phyloP scores from a whole-genome alignment of 2,329 filamentous ascomycete species.

The Botrytis paeoniae region DNA sequence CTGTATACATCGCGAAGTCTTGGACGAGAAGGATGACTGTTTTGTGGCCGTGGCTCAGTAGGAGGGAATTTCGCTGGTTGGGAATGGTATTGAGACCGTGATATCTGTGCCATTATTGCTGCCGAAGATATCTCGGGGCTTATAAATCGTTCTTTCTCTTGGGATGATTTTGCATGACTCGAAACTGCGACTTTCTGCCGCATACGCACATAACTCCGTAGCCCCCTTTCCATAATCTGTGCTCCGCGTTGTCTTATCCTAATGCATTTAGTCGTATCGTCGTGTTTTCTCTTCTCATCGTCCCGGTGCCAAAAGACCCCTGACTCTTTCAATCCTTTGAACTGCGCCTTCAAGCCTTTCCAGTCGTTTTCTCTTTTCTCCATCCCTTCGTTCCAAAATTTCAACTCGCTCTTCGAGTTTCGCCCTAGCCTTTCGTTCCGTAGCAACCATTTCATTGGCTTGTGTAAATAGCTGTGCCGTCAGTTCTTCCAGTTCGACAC shows the following conservation, averaged over 20 bases:
- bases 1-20: slow-evolving; percentile 14
- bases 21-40: not conserved
- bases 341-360: slow-evolving; percentile 71
- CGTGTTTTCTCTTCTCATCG: slow-evolving; percentile 24
- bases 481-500: slow-evolving; percentile 74
- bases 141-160: not conserved
- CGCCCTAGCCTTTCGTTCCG: slow-evolving; percentile 67
- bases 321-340: slow-evolving; percentile 67
- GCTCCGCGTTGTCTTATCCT: slow-evolving; percentile 13
- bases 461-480: slow-evolving; percentile 74
- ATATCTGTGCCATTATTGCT: not conserved
- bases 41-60: not conserved
- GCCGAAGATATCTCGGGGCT: not conserved
- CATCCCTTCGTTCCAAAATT: slow-evolving; percentile 66
- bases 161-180: slow-evolving; percentile 1
- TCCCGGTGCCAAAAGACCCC: slow-evolving; percentile 50
- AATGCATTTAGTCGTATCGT: slow-evolving; percentile 6
- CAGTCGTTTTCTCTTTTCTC: slow-evolving; percentile 65
- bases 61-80: not conserved
- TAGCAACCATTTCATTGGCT: slow-evolving; percentile 84
- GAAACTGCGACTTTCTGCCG: slow-evolving; percentile 15
- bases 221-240: slow-evolving; percentile 21
- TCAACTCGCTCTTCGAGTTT: slow-evolving; percentile 68
- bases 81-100: not conserved
- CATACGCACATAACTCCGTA: slow-evolving; percentile 28